Percentiles rank a stretch among this genome's conserved stretches.
phyloP scores from a whole-genome alignment of 2,329 filamentous ascomycete genomes.

The Cryphonectria radicalis region DNA sequence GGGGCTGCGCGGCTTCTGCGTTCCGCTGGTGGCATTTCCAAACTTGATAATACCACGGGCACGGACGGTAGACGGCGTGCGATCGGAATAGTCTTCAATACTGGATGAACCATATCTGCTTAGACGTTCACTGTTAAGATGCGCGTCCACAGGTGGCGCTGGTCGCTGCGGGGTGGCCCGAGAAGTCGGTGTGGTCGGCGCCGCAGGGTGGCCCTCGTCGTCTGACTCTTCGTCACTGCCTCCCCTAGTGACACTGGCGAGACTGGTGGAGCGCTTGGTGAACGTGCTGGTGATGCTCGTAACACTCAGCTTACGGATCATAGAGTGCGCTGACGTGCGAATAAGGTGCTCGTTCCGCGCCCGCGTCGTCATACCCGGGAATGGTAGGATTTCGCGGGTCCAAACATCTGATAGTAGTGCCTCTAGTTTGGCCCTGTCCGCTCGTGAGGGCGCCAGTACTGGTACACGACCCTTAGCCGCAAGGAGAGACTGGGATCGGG shows the following conservation, averaged over 20 bases:
- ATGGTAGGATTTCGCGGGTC: conserved; percentile 80
- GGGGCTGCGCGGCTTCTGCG: conserved; percentile 1
- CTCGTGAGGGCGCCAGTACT: conserved; percentile 73
- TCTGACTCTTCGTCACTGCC: conserved; percentile 38
- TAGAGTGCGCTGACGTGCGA: conserved; percentile 77
- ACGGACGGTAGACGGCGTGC: conserved; percentile 17
- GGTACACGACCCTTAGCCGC: conserved; percentile 68
- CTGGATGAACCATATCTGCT: conserved; percentile 13
- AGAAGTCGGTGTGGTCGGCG: background rate
- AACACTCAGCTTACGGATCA: conserved; percentile 87
- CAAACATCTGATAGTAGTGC: conserved; percentile 76
- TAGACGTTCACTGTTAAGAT: background rate
- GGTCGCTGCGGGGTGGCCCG: background rate
- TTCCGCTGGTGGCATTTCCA: background rate
- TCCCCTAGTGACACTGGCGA: conserved; percentile 42
- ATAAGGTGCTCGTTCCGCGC: conserved; percentile 72
- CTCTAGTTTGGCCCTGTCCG: conserved; percentile 79
- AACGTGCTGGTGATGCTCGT: conserved; percentile 80
- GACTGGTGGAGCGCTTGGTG: conserved; percentile 69
- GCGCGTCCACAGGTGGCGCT: background rate
- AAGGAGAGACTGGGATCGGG: conserved; percentile 79
- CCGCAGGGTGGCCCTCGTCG: conserved; percentile 11
- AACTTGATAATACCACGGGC: background rate
- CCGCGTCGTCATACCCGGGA: conserved; percentile 75
- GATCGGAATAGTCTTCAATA: conserved; percentile 25